phyloP scores from a whole-genome alignment of 1,139 yeast species.

The Candida tetrigidarum region DNA sequence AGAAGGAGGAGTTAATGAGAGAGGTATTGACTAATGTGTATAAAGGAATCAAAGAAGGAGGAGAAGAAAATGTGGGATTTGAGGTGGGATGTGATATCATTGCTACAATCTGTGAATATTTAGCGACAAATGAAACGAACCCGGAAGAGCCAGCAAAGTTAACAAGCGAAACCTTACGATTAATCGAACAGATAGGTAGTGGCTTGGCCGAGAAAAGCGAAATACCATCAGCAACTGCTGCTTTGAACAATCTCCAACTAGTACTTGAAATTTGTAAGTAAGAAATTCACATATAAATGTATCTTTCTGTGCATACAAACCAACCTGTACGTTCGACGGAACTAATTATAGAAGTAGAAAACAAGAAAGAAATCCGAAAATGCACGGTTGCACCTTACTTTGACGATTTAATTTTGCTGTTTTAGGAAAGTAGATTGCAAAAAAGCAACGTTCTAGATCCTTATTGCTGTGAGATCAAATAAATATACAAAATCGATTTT shows the following conservation, averaged over 20 bases:
- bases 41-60: slow-evolving; percentile 28
- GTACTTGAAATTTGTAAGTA: slow-evolving; percentile 7
- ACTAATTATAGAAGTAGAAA: slow-evolving; percentile 1
- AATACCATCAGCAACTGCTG: slow-evolving; percentile 3
- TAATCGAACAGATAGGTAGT: slow-evolving; percentile 6
- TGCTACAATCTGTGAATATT: slow-evolving; percentile 72
- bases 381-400: not conserved
- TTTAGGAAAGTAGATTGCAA: slow-evolving; percentile 1
- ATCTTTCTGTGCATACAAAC: not conserved
- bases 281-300: not conserved
- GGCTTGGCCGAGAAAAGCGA: slow-evolving; percentile 6
- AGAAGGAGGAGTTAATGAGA: slow-evolving; percentile 26
- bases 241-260: slow-evolving; percentile 5
- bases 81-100: slow-evolving; percentile 76
- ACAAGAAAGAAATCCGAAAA: not conserved
- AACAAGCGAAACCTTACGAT: slow-evolving; percentile 6
- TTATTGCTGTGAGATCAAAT: not conserved
- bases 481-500: not conserved
- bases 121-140: slow-evolving; percentile 33
- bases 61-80: slow-evolving; percentile 35
- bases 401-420: slow-evolving; percentile 1
- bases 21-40: slow-evolving; percentile 30
- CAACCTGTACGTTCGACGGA: not conserved
- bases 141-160: slow-evolving; percentile 21
- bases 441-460: not conserved